phyloP scores from a whole-genome alignment of 495 filamentous ascomycete species.

The Aspergillus ostianus region DNA sequence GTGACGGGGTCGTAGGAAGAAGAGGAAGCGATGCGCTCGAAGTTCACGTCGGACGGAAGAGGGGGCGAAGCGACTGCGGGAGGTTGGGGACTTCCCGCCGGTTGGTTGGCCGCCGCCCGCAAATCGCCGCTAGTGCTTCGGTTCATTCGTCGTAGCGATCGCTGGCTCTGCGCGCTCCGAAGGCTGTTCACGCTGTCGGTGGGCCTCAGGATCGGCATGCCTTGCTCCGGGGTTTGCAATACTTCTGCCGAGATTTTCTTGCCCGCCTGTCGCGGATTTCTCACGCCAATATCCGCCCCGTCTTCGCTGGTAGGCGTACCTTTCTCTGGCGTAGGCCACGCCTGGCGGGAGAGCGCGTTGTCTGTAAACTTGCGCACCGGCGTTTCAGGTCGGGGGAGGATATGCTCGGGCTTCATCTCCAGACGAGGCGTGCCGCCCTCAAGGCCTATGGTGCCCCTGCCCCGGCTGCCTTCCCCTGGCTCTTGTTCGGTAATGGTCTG shows the following conservation, averaged over 20 bases:
- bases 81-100: conserved; percentile 16
- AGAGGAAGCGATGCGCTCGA: conserved; percentile 53
- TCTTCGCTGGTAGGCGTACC: conserved; percentile 15
- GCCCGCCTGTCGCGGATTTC: conserved; percentile 8
- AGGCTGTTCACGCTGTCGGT: conserved; percentile 29
- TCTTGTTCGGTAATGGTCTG: conserved; percentile 43
- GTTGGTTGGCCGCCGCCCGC: conserved; percentile 53
- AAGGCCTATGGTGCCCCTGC: conserved; percentile 23
- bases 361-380: conserved; percentile 49
- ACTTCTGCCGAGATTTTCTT: conserved; percentile 11
- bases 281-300: conserved; percentile 7
- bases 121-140: conserved; percentile 78
- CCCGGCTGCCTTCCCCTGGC: conserved; percentile 21
- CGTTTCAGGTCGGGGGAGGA: conserved; percentile 42
- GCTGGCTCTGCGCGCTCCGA: conserved; percentile 37
- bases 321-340: conserved; percentile 53
- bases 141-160: conserved; percentile 68
- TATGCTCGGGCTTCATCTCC: conserved; percentile 43
- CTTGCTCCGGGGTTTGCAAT: conserved; percentile 33
- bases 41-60: conserved; percentile 32
- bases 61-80: conserved; percentile 11
- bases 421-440: conserved; percentile 37
- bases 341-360: conserved; percentile 46
- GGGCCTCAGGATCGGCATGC: conserved; percentile 35
- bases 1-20: conserved; percentile 71